These are phyloP conservation scores for Bisporella sp. DNA, from an alignment of 2,329 filamentous ascomycete species.

Conservation along the genomic window DNA sequence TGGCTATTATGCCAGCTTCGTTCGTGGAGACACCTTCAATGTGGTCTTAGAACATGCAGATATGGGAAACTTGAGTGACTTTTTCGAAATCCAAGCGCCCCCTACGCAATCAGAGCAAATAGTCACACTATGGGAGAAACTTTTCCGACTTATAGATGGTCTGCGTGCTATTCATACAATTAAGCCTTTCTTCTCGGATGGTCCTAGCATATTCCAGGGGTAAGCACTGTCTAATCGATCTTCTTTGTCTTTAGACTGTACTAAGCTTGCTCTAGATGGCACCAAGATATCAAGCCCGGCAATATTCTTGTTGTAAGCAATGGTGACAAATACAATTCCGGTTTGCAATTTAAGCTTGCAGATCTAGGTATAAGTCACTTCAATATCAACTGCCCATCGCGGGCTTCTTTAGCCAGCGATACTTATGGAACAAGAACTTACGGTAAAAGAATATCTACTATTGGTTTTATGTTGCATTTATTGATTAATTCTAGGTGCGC, in stretches of 20 bases:
- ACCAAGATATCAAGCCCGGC: conserved; percentile 28
- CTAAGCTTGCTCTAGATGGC: conserved; percentile 18
- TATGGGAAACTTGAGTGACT: conserved; percentile 26
- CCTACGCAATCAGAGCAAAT: conserved; percentile 22
- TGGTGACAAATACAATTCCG: conserved; percentile 10
- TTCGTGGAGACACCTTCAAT: conserved; percentile 22
- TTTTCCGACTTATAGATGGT: conserved; percentile 26
- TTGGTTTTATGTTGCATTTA: background rate
- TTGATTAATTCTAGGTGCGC: conserved; percentile 21
- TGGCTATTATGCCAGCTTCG: conserved; percentile 21
- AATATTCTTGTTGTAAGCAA: conserved; percentile 26
- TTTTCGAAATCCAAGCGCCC: conserved; percentile 18
- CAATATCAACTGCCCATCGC: background rate
- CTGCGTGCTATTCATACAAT: conserved; percentile 18
- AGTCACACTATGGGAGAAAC: conserved; percentile 25
- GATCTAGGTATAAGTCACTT: conserved; percentile 21
- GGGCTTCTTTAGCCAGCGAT: conserved; percentile 2
- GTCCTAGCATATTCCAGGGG: conserved; percentile 6
- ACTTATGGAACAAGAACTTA: conserved; percentile 11
- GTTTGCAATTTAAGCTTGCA: conserved; percentile 25
- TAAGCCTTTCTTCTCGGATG: background rate
- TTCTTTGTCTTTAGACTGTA: background rate
- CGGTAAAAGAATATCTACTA: conserved; percentile 5
- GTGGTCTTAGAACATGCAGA: conserved; percentile 31
- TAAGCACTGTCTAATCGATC: conserved; percentile 7